A percentile compares a stretch with the other conserved stretches of the same genome.
phyloP scores from a whole-genome alignment of 106 monocot species.

The Platanthera zijinensis region DNA sequence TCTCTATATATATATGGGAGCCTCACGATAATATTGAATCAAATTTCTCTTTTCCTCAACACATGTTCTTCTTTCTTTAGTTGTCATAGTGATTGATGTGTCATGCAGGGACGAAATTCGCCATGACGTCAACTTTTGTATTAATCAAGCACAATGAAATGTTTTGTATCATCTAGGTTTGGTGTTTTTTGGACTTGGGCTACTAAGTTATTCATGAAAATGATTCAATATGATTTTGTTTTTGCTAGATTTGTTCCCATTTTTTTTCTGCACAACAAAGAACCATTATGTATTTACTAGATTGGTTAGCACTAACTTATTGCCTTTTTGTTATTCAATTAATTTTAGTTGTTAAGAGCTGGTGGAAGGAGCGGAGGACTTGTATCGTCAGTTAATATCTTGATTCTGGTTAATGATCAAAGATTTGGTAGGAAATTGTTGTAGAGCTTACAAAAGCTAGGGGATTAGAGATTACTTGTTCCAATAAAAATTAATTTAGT shows the following conservation, averaged over 20 bases:
- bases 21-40: too few relatives aligned
- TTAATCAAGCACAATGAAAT: neutral
- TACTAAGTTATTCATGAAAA: neutral
- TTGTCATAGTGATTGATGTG: too few relatives aligned
- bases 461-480: neutral
- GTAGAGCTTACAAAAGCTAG: neutral
- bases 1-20: too few relatives aligned
- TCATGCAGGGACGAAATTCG: too few relatives aligned
- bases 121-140: neutral
- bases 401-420: neutral
- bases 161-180: neutral
- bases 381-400: neutral
- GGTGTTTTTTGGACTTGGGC: neutral
- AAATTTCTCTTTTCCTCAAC: too few relatives aligned
- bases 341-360: neutral
- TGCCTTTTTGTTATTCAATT: neutral
- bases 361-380: neutral
- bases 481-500: neutral
- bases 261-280: neutral
- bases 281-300: neutral
- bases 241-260: neutral
- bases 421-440: neutral
- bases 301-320: neutral
- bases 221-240: neutral
- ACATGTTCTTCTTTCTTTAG: too few relatives aligned